Conservation (phyloP, 805 yeast species). For the Sugiyamaella floridensis region DNA sequence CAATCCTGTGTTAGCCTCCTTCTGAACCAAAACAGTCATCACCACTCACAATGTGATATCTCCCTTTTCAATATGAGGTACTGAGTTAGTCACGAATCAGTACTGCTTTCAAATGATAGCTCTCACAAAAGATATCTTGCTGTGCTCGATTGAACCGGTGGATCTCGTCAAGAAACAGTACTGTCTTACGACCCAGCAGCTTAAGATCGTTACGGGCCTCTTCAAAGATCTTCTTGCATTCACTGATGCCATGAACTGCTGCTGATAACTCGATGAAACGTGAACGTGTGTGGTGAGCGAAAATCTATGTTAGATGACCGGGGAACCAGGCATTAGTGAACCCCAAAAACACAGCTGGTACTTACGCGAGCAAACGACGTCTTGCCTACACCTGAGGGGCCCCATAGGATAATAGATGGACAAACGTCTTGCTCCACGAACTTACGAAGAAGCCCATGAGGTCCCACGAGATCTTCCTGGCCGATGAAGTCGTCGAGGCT, state of each 20-base stretch:
- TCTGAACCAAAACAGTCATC: neutral
- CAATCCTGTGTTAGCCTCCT: constrained; percentile 37
- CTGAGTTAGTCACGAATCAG: constrained; percentile 6
- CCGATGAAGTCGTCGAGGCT: constrained; percentile 70
- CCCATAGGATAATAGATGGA: constrained; percentile 88
- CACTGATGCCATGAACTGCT: constrained; percentile 60
- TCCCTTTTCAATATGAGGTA: constrained; percentile 82
- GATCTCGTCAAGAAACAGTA: constrained; percentile 85
- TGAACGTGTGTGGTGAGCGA: constrained; percentile 40
- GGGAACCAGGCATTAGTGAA: neutral
- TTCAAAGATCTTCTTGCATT: constrained; percentile 56
- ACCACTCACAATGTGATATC: constrained; percentile 46
- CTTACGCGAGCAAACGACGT: constrained; percentile 67
- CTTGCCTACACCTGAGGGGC: constrained; percentile 95
- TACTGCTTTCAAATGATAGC: neutral
- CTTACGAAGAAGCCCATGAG: constrained; percentile 54
- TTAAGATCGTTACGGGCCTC: constrained; percentile 41
- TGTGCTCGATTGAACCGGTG: constrained; percentile 82
- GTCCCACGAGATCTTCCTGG: constrained; percentile 68
- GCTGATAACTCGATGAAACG: constrained; percentile 80
- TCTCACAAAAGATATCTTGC: constrained; percentile 63
- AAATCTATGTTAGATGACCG: constrained; percentile 30
- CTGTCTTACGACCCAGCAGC: constrained; percentile 48
- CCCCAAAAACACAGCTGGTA: neutral
- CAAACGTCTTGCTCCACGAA: constrained; percentile 44